These are phyloP conservation scores for Zalaria sp. DNA, from an alignment of 2,329 filamentous ascomycete species.

Conservation along the genomic window DNA sequence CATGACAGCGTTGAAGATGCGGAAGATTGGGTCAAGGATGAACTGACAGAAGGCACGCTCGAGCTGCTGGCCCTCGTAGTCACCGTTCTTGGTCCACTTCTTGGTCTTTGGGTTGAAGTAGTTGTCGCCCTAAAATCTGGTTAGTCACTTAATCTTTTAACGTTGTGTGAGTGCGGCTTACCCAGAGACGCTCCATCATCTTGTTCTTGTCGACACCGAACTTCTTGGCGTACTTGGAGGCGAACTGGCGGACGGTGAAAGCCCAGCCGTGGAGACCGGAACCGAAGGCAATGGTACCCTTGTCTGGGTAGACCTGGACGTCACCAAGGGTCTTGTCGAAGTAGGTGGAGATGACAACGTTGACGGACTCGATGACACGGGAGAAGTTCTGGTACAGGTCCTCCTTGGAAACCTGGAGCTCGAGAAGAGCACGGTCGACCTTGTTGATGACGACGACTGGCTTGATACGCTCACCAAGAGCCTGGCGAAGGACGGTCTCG, in stretches of 20 bases:
- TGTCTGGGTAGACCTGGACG: slow-evolving; percentile 95
- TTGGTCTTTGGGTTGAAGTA: slow-evolving; percentile 99
- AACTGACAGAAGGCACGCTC: slow-evolving; percentile 99
- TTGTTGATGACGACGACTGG: slow-evolving; percentile 99
- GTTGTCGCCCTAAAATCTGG: slow-evolving; percentile 61
- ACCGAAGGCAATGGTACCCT: slow-evolving; percentile 96
- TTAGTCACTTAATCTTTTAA: neutral
- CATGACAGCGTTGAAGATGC: slow-evolving; percentile 92
- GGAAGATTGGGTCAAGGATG: slow-evolving; percentile 99
- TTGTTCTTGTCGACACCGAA: slow-evolving; percentile 99
- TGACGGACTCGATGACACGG: slow-evolving; percentile 98
- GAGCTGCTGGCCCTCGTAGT: slow-evolving; percentile 71
- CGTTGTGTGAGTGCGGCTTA: slow-evolving; percentile 26
- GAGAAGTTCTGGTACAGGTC: slow-evolving; percentile 99
- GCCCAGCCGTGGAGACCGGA: slow-evolving; percentile 99
- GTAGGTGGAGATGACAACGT: slow-evolving; percentile 99
- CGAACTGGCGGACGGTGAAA: slow-evolving; percentile 98
- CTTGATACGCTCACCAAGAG: slow-evolving; percentile 99
- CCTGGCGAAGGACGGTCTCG: slow-evolving; percentile 97
- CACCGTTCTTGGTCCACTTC: slow-evolving; percentile 93
- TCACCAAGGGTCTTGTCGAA: slow-evolving; percentile 94
- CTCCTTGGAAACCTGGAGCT: slow-evolving; percentile 97
- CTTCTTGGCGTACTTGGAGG: slow-evolving; percentile 94
- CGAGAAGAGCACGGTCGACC: slow-evolving; percentile 98
- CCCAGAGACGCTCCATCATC: slow-evolving; percentile 99